phyloP scores from a whole-genome alignment of 2,329 filamentous ascomycete genomes.

The Ascochyta rabiei region DNA sequence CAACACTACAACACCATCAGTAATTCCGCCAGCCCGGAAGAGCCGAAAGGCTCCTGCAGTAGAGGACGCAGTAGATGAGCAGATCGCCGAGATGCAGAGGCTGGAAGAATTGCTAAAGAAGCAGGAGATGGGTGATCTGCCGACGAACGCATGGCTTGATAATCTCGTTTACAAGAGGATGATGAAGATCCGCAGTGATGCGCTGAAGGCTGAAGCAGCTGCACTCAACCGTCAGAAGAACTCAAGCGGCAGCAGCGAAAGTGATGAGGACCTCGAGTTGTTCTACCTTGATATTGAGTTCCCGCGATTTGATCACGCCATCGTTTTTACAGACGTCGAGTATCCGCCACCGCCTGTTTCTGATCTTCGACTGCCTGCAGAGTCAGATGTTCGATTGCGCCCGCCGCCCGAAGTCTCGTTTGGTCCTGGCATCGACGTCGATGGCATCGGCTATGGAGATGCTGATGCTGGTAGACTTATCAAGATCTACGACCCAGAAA shows the following conservation, averaged over 20 bases:
- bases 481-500: slow-evolving; percentile 90
- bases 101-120: slow-evolving; percentile 93
- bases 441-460: slow-evolving; percentile 61
- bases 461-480: slow-evolving; percentile 68
- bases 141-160: slow-evolving; percentile 92
- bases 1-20: slow-evolving; percentile 77
- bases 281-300: slow-evolving; percentile 91
- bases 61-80: slow-evolving; percentile 60
- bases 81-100: slow-evolving; percentile 84
- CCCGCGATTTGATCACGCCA: slow-evolving; percentile 91
- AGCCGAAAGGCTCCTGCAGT: slow-evolving; percentile 57
- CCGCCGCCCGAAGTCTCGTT: slow-evolving; percentile 87
- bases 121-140: slow-evolving; percentile 96
- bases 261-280: slow-evolving; percentile 62
- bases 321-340: slow-evolving; percentile 93
- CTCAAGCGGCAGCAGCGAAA: slow-evolving; percentile 25
- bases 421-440: slow-evolving; percentile 83
- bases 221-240: slow-evolving; percentile 45
- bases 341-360: slow-evolving; percentile 87
- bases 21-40: slow-evolving; percentile 61
- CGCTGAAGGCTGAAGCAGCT: slow-evolving; percentile 43
- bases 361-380: slow-evolving; percentile 67
- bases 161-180: slow-evolving; percentile 90
- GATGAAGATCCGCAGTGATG: slow-evolving; percentile 66
- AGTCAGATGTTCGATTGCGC: slow-evolving; percentile 72